These are phyloP conservation scores for Pyrus pyrifolia DNA, from an alignment of 306 rosid species.

Conservation along the genomic window DNA sequence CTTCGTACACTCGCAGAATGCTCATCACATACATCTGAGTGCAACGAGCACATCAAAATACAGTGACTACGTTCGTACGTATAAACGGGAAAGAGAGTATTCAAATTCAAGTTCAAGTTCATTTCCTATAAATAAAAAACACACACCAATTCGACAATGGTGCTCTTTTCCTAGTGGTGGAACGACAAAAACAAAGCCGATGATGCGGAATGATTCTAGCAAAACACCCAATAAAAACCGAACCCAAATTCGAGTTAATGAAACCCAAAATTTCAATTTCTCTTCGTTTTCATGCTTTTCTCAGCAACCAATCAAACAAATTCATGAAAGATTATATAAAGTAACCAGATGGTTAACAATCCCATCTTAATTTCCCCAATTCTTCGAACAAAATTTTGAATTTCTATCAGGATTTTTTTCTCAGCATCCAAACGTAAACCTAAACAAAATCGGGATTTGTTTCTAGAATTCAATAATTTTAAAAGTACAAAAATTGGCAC, in stretches of 20 bases:
- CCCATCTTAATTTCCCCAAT: not conserved
- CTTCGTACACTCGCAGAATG: not conserved
- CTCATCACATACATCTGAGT: not conserved
- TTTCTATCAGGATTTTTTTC: not conserved
- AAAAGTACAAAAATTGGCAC: not conserved
- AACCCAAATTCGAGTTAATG: not conserved
- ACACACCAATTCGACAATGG: not conserved
- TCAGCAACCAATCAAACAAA: not conserved
- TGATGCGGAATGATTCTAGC: not conserved
- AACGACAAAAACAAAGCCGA: not conserved
- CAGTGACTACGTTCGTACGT: not conserved
- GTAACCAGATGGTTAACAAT: not conserved
- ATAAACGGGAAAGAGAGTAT: too few relatives aligned
- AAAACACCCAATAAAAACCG: not conserved
- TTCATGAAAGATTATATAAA: not conserved
- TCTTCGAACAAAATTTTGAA: not conserved
- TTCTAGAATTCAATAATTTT: too few relatives aligned
- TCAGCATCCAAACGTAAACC: not conserved
- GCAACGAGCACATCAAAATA: not conserved
- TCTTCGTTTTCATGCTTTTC: not conserved
- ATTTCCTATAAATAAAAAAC: not conserved
- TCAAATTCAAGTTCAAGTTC: not conserved
- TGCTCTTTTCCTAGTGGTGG: not conserved
- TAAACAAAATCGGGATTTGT: not conserved
- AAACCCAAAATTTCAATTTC: not conserved